Evolutionary conservation across 768 basidiomycete species (phyloP), one percentile per base, ranked within the genome.

Genomic region (Sistotremastrum suecicum): DNA sequence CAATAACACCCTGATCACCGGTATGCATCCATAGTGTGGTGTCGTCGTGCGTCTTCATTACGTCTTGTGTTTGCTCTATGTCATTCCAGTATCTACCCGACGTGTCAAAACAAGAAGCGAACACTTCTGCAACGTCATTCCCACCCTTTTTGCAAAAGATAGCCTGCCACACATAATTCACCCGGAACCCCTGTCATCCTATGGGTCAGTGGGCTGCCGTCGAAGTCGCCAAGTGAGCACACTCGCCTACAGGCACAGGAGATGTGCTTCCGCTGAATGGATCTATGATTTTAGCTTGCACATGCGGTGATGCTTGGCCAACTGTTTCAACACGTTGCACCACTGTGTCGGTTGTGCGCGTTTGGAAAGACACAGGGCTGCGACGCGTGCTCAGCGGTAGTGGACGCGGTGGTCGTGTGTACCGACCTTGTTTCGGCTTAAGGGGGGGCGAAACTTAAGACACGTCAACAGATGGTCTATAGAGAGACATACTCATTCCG

Each of bases 291-390:
- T 83, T 88, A 2, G 86, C 86, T 54, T 68, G 76, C 44, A 83
- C 80, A 54, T 89, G 86, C 0, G 84, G 86, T 35, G 75, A 75
- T 12, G 82, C 68, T 54, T 67, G 76, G 4, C 86, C 86, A 7
- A 88, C 86, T 1, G 85, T 89, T 58, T 89, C 86, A 3, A 83
- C 78, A 2, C 85, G 79, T 56, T 83, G 83, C 42, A 70, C 62
- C 29, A 89, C 59, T 1, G 82, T 72, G 56, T 89, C 86, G 1
- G 63, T 67, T 0, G 77, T 71, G 2, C 72, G 76, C 0, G 84
- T 79, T 60, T 89, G 86, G 64, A 89, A 89, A 0, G 86, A 80
- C 0, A 88, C 85, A 0, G 86, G 86, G 51, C 85, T 84, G 39
- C 10, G 36, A 37, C 20, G 20, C 20, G 20, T 20, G 20, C 20